phyloP scores from a whole-genome alignment of 345 rosid species.

The Punica granatum region DNA sequence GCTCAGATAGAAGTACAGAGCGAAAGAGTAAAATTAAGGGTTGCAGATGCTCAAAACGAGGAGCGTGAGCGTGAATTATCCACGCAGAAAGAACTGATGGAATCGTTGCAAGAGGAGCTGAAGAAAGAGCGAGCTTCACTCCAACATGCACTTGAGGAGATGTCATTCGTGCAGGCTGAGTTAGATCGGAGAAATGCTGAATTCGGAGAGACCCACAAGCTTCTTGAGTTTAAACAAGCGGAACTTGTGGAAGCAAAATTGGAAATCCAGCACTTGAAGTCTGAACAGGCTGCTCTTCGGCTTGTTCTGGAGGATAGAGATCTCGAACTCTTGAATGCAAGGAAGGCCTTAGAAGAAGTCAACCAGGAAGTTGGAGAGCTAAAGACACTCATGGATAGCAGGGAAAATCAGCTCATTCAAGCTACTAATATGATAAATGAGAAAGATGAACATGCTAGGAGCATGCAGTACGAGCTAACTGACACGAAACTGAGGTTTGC shows the following conservation, averaged over 20 bases:
- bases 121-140: slow-evolving; percentile 45
- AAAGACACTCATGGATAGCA: slow-evolving; percentile 44
- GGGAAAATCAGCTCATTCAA: slow-evolving; percentile 52
- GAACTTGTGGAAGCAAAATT: slow-evolving; percentile 76
- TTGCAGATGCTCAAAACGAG: slow-evolving; percentile 55
- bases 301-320: slow-evolving; percentile 57
- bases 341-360: slow-evolving; percentile 50
- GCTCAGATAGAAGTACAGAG: slow-evolving; percentile 66
- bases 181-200: slow-evolving; percentile 40
- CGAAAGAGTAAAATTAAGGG: slow-evolving; percentile 59
- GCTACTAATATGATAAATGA: slow-evolving; percentile 52
- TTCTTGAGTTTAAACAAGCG: slow-evolving; percentile 54
- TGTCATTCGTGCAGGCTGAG: slow-evolving; percentile 38
- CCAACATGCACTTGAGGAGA: slow-evolving; percentile 45
- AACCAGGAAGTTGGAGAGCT: slow-evolving; percentile 48
- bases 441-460: slow-evolving; percentile 53
- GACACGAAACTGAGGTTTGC: slow-evolving; percentile 37
- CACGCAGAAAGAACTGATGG: slow-evolving; percentile 39
- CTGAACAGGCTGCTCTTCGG: slow-evolving; percentile 64
- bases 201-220: slow-evolving; percentile 41
- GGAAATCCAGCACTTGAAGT: slow-evolving; percentile 69
- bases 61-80: slow-evolving; percentile 51
- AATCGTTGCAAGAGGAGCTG: slow-evolving; percentile 46
- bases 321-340: slow-evolving; percentile 42
- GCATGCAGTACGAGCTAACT: slow-evolving; percentile 47